Conservation (phyloP, 768 basidiomycete genomes). For the Boletellus sp. region DNA sequence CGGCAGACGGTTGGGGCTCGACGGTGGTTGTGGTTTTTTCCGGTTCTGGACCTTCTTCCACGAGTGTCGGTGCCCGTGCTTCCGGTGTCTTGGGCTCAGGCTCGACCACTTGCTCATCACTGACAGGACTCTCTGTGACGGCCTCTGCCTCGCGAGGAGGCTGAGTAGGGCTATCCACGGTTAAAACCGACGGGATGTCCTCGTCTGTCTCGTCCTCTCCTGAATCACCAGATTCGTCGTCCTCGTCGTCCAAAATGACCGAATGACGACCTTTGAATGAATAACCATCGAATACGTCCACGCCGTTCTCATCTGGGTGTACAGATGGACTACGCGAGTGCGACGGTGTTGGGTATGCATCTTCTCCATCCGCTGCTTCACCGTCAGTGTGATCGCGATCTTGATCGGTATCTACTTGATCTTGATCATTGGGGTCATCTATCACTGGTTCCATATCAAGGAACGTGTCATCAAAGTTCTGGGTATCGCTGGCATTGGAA, state of each 20-base stretch:
- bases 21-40: constrained; percentile 11
- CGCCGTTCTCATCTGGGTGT: constrained; percentile 41
- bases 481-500: constrained; percentile 89
- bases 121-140: constrained; percentile 35
- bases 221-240: constrained; percentile 37
- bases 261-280: constrained; percentile 88
- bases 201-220: constrained; percentile 35
- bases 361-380: constrained; percentile 71
- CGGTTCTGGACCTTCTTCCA: constrained; percentile 19
- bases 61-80: constrained; percentile 45
- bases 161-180: constrained; percentile 18
- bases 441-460: constrained; percentile 93
- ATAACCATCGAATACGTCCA: constrained; percentile 91
- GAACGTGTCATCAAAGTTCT: constrained; percentile 97
- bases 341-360: constrained; percentile 73
- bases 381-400: constrained; percentile 65
- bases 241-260: constrained; percentile 70
- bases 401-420: constrained; percentile 64
- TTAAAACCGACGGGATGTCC: constrained; percentile 30
- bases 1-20: constrained; percentile 15
- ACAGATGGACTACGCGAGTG: constrained; percentile 77
- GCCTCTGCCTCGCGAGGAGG: constrained; percentile 28
- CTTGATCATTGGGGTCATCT: constrained; percentile 65
- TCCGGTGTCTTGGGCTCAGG: constrained; percentile 75
- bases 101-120: constrained; percentile 40